These are phyloP conservation scores for Oidium heveae DNA, from an alignment of 2,329 filamentous ascomycete genomes.

Conservation along the genomic window DNA sequence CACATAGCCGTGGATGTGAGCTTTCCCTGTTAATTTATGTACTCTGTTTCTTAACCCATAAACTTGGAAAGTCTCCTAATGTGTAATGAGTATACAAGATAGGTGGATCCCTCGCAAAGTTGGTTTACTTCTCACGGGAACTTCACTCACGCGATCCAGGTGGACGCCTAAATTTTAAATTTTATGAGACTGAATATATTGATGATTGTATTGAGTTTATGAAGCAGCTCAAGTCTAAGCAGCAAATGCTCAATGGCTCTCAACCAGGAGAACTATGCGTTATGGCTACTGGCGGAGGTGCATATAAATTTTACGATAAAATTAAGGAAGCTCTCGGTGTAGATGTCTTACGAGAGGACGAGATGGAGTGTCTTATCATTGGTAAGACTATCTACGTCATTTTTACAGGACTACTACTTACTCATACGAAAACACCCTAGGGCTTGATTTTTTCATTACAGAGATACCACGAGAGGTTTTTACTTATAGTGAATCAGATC, in stretches of 20 bases:
- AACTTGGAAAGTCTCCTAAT: not conserved
- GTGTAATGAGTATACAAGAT: slow-evolving; percentile 30
- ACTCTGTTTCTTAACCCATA: not conserved
- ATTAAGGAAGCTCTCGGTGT: slow-evolving; percentile 65
- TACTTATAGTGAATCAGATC: slow-evolving; percentile 74
- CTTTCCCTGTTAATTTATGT: slow-evolving; percentile 7
- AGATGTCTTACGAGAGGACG: slow-evolving; percentile 76
- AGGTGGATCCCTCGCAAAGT: slow-evolving; percentile 80
- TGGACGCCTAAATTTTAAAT: slow-evolving; percentile 80
- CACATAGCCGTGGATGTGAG: slow-evolving; percentile 90
- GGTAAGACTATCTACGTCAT: slow-evolving; percentile 26
- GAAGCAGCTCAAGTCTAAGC: slow-evolving; percentile 58
- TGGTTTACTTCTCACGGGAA: slow-evolving; percentile 92
- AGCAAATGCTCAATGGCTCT: slow-evolving; percentile 50
- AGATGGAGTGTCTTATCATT: slow-evolving; percentile 97
- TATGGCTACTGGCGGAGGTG: slow-evolving; percentile 87
- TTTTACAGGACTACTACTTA: slow-evolving; percentile 1
- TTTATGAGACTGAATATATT: slow-evolving; percentile 86
- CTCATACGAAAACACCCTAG: slow-evolving; percentile 18
- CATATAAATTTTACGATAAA: slow-evolving; percentile 89
- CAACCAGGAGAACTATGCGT: slow-evolving; percentile 52
- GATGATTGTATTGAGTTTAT: slow-evolving; percentile 87
- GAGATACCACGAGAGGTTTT: slow-evolving; percentile 95
- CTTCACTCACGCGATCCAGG: slow-evolving; percentile 54
- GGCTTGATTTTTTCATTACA: slow-evolving; percentile 95